Percentiles rank a stretch among this genome's conserved stretches.
Conservation (phyloP, 306 rosid genomes). For the Erythrophleum fordii region DNA sequence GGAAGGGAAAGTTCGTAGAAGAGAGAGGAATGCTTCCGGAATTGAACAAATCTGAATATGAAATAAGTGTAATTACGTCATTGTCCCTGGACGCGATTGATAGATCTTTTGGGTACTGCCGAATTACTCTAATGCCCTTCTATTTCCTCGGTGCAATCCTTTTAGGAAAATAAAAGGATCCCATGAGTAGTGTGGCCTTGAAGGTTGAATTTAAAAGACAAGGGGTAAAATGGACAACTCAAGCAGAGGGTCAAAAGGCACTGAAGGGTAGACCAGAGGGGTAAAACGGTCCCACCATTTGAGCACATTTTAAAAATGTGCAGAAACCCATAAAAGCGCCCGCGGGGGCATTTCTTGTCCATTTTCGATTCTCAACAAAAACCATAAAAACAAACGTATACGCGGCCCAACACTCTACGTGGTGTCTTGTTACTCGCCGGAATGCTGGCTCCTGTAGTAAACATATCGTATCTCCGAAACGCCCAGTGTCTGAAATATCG, state of each 20-base stretch:
- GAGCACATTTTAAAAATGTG: slow-evolving; percentile 17
- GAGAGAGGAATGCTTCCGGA: background rate
- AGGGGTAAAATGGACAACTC: background rate
- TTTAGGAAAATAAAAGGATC: too few species aligned
- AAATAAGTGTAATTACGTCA: background rate
- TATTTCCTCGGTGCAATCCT: background rate
- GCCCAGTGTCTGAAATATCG: background rate
- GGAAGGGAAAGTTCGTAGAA: slow-evolving; percentile 26
- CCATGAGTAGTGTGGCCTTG: too few species aligned
- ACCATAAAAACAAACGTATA: background rate
- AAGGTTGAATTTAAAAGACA: background rate
- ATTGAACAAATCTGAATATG: background rate
- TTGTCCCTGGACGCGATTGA: slow-evolving; percentile 36
- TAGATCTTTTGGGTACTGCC: background rate
- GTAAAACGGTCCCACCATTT: background rate
- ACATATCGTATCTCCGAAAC: background rate
- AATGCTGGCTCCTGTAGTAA: background rate
- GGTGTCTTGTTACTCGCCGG: background rate
- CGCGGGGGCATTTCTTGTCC: background rate
- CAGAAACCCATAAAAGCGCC: slow-evolving; percentile 30
- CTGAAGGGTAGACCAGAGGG: background rate
- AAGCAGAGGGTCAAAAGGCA: background rate
- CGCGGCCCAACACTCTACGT: background rate
- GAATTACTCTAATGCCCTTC: slow-evolving; percentile 4
- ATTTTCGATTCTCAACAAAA: background rate